phyloP scores from a whole-genome alignment of 371 early-diverging fungal genomes.

The Choanephora cucurbitarum region DNA sequence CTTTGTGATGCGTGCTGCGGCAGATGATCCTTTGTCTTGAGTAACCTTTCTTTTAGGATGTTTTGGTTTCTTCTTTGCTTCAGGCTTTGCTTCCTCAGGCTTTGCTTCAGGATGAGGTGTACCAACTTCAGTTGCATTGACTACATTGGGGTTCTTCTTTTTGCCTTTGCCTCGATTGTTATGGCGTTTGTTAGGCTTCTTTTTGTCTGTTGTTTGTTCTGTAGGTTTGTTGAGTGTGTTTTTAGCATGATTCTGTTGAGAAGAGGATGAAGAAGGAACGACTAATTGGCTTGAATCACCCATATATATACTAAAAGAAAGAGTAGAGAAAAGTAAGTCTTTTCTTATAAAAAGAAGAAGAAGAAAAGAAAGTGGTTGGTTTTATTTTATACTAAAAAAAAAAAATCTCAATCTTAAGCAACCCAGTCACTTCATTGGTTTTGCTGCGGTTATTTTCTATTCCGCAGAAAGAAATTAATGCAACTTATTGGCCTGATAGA shows the following conservation, averaged over 20 bases:
- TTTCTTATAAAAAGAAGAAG: background rate
- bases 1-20: slow-evolving; percentile 22
- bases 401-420: too few species aligned
- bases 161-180: slow-evolving; percentile 10
- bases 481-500: slow-evolving; percentile 18
- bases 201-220: background rate
- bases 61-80: slow-evolving; percentile 9
- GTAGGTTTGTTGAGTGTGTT: too few species aligned
- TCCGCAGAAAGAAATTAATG: background rate
- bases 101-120: slow-evolving; percentile 8
- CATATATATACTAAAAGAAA: background rate
- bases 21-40: background rate
- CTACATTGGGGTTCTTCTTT: slow-evolving; percentile 16
- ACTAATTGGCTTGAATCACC: slow-evolving; percentile 4
- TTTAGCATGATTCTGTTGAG: too few species aligned
- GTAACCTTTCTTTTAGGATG: background rate
- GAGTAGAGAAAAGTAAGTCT: background rate
- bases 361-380: background rate
- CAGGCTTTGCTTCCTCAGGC: slow-evolving; percentile 1
- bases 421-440: background rate
- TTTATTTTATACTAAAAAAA: too few species aligned
- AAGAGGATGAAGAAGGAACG: background rate
- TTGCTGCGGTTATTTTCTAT: slow-evolving; percentile 10
- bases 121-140: slow-evolving; percentile 18
- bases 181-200: slow-evolving; percentile 9